These are phyloP conservation scores for Amphichorda felina DNA, from an alignment of 2,329 filamentous ascomycete species.

Conservation along the genomic window DNA sequence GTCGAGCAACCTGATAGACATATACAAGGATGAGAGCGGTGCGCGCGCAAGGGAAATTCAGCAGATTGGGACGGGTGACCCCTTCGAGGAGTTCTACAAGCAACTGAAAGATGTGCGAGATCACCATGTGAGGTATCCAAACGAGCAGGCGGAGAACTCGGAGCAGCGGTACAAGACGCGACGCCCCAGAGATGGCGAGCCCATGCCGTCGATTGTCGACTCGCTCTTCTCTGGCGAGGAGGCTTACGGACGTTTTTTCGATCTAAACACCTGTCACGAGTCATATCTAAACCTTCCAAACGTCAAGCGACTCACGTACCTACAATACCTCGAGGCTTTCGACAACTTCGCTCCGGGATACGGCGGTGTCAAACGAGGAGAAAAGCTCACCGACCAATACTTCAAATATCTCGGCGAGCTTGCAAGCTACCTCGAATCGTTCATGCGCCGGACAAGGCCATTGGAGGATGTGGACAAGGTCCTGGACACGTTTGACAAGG, in stretches of 20 bases:
- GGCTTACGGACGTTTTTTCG: slow-evolving; percentile 83
- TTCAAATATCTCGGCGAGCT: slow-evolving; percentile 79
- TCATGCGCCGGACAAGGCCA: slow-evolving; percentile 74
- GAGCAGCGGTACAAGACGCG: slow-evolving; percentile 79
- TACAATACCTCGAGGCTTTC: slow-evolving; percentile 88
- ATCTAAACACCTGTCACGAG: slow-evolving; percentile 75
- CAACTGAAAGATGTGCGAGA: slow-evolving; percentile 71
- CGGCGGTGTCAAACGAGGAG: slow-evolving; percentile 61
- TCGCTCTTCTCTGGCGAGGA: slow-evolving; percentile 94
- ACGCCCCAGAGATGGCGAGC: slow-evolving; percentile 47
- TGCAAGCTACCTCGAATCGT: slow-evolving; percentile 74
- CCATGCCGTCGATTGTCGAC: slow-evolving; percentile 60
- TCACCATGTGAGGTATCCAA: slow-evolving; percentile 84
- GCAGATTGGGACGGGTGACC: slow-evolving; percentile 70
- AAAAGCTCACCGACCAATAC: slow-evolving; percentile 88
- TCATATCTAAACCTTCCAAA: slow-evolving; percentile 81
- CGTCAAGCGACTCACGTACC: slow-evolving; percentile 73
- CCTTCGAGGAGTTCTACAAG: slow-evolving; percentile 84
- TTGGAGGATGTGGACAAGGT: slow-evolving; percentile 77
- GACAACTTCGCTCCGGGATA: slow-evolving; percentile 71
- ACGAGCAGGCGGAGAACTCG: slow-evolving; percentile 89
- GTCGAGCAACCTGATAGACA: slow-evolving; percentile 64
- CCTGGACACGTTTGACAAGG: slow-evolving; percentile 62
- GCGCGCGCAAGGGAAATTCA: slow-evolving; percentile 69
- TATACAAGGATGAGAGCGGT: slow-evolving; percentile 73